Base-by-base conservation (phyloP, 495 filamentous ascomycete species). In the Aspergillus sclerotiicarbonarius region DNA sequence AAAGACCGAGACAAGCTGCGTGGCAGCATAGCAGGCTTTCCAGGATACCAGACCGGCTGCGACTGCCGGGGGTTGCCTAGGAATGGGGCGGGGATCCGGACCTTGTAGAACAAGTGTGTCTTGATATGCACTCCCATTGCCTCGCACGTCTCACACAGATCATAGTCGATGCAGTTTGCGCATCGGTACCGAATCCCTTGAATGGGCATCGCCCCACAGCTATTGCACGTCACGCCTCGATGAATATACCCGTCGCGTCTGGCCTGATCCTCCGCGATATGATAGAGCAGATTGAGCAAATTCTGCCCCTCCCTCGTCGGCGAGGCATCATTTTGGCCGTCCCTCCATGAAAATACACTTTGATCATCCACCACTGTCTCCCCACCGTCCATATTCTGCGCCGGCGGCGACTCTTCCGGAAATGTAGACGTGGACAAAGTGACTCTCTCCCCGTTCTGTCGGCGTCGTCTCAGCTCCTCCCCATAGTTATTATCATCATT, bases 81-180 rank as follows among this genome's bases (percentile, higher is more conserved):
- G 59, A 84, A 87, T 0, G 88, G 86, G 4, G 85, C 82, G 7
- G 90, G 90, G 37, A 92, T 87, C 13, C 83, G 82, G 54, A 92
- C 87, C 71, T 98, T 98, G 78, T 93, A 96, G 78, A 98, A 96
- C 44, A 98, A 77, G 74, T 98, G 94, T 0, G 92, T 96, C 72
- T 93, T 96, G 59, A 81, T 84, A 68, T 99, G 95, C 0, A 91
- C 77, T 52, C 89, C 85, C 68, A 90, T 84, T 5, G 89, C 85
- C 72, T 97, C 92, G 67, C 92, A 97, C 8, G 83, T 85, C 70
- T 95, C 90, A 72, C 90, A 96, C 16, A 93, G 84, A 68, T 97
- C 92, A 58, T 89, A 97, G 67, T 97, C 92, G 57, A 86, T 82
- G 66, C 92, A 97, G 73, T 96, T 97, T 53, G 89, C 85, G 68